A percentile compares a stretch with the other conserved stretches of the same genome.
Evolutionary conservation across 2,329 filamentous ascomycete species (phyloP).

Genomic region (Tolypocladium amazonense): DNA sequence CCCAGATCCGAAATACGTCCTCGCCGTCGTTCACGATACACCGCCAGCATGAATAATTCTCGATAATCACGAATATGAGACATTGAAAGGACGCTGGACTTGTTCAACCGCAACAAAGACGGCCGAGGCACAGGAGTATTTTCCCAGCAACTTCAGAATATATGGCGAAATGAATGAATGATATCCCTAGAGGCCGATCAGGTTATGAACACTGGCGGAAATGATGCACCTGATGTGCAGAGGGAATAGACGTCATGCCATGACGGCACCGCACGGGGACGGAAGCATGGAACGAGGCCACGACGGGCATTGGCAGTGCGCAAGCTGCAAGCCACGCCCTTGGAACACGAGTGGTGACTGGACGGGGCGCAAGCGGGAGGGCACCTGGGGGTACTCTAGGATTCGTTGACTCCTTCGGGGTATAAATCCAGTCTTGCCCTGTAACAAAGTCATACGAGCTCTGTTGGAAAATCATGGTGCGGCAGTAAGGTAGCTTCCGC

Average conservation of each 20-base stretch:
- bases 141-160: not conserved
- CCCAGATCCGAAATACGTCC: constrained; percentile 67
- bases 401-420: too few relatives aligned
- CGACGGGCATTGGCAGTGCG: not conserved
- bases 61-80: not conserved
- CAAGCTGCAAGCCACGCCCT: not conserved
- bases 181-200: not conserved
- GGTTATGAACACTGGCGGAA: not conserved
- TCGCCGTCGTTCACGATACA: constrained; percentile 76
- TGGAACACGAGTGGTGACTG: not conserved
- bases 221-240: not conserved
- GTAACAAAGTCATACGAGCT: too few relatives aligned
- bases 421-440: too few relatives aligned
- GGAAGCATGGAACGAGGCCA: not conserved
- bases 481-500: too few relatives aligned
- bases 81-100: not conserved
- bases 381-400: too few relatives aligned
- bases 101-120: not conserved
- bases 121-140: not conserved
- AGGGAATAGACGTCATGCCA: not conserved
- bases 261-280: not conserved
- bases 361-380: not conserved
- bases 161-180: not conserved
- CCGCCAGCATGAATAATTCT: constrained; percentile 43
- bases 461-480: too few relatives aligned